These are phyloP conservation scores for Diaporthe sp. DNA, from an alignment of 2,329 filamentous ascomycete species.

Conservation along the genomic window DNA sequence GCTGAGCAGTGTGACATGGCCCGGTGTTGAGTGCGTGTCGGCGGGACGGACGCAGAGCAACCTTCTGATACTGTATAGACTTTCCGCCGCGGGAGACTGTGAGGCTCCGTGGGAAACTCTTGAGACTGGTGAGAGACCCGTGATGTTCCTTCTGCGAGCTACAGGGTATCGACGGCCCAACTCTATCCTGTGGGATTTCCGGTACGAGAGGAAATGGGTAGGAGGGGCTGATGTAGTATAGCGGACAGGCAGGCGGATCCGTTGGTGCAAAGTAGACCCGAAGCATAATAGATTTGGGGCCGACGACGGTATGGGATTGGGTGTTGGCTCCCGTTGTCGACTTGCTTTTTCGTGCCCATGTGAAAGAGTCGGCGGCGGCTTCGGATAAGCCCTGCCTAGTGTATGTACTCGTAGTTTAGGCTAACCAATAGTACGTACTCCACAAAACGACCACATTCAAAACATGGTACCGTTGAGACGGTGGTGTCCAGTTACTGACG, in stretches of 20 bases:
- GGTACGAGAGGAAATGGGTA: background rate
- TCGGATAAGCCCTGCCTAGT: background rate
- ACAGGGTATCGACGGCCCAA: slow-evolving; percentile 7
- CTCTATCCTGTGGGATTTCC: background rate
- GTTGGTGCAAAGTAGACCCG: background rate
- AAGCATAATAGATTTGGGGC: slow-evolving; percentile 24
- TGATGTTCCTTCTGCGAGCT: background rate
- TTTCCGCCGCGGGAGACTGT: slow-evolving; percentile 18
- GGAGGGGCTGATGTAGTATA: background rate
- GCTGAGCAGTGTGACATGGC: slow-evolving; percentile 8
- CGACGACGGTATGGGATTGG: slow-evolving; percentile 4
- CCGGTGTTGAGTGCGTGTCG: background rate
- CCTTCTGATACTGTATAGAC: slow-evolving; percentile 1
- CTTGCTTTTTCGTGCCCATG: slow-evolving; percentile 10
- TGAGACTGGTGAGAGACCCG: background rate
- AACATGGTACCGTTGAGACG: background rate
- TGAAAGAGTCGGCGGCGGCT: slow-evolving; percentile 18
- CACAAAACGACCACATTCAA: background rate
- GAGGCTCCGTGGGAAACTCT: background rate
- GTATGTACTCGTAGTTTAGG: background rate
- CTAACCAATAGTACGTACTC: background rate
- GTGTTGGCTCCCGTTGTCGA: background rate
- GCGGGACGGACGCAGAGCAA: slow-evolving; percentile 6
- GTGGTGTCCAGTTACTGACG: background rate
- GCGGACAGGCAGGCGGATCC: background rate